A percentile compares a stretch with the other conserved stretches of the same genome.
Conservation (phyloP, 106 monocot species). For the Amphibolis antarctica region DNA sequence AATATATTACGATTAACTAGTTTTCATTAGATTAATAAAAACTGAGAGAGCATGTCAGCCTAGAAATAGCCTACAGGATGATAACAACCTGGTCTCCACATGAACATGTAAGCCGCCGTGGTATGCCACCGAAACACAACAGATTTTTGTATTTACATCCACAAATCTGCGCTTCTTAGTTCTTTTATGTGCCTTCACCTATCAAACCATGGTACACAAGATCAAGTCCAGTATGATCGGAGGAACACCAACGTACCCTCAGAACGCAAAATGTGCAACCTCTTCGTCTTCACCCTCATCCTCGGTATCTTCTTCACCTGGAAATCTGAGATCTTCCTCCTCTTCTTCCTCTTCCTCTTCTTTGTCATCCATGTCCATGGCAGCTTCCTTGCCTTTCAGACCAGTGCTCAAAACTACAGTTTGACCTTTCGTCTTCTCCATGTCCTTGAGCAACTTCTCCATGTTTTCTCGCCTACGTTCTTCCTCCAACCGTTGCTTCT, state of each 20-base stretch:
- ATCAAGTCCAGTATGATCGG: too few relatives aligned
- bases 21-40: too few relatives aligned
- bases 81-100: too few relatives aligned
- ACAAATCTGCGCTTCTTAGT: too few relatives aligned
- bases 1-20: too few relatives aligned
- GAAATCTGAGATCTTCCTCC: conserved; percentile 26
- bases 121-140: too few relatives aligned
- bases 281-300: conserved; percentile 88
- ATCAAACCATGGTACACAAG: too few relatives aligned
- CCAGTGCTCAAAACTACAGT: conserved; percentile 88
- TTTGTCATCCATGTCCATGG: conserved; percentile 26
- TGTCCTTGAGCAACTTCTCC: conserved; percentile 64
- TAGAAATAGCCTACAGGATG: too few relatives aligned
- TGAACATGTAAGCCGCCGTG: too few relatives aligned
- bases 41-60: too few relatives aligned
- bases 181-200: too few relatives aligned
- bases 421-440: conserved; percentile 77
- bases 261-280: conserved; percentile 59
- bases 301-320: conserved; percentile 51
- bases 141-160: too few relatives aligned
- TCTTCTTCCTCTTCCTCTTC: conserved; percentile 49
- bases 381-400: conserved; percentile 48
- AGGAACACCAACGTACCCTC: conserved; percentile 3
- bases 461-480: conserved; percentile 59
- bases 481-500: conserved; percentile 67